A percentile compares a stretch with the other conserved stretches of the same genome.
These are phyloP conservation scores for Micractinium sp. DNA, from an alignment of 139 green algal genomes.

Conservation along the genomic window DNA sequence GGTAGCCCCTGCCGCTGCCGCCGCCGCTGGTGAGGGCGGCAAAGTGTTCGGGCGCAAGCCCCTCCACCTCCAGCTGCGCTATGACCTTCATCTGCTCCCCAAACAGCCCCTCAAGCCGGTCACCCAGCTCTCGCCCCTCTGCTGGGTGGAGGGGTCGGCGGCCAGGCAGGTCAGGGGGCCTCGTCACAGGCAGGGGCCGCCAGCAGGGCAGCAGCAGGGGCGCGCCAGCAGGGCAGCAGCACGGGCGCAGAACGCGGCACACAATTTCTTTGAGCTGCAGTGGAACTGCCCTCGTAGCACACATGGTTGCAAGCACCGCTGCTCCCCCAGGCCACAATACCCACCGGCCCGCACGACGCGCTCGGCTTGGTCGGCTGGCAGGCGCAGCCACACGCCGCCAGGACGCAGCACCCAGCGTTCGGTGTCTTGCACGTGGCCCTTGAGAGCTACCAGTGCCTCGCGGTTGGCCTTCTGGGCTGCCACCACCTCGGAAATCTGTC, in stretches of 20 bases:
- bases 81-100: not conserved
- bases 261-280: not conserved
- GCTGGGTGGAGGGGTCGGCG: not conserved
- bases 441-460: not conserved
- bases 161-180: not conserved
- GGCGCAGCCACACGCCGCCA: not conserved
- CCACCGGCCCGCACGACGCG: not conserved
- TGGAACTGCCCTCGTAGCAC: too few relatives aligned
- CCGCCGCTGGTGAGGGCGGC: too few relatives aligned
- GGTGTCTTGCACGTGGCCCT: not conserved
- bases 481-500: not conserved
- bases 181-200: too few relatives aligned
- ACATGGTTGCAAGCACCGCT: not conserved
- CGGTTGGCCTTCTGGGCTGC: not conserved
- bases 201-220: not conserved
- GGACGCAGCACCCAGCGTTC: not conserved
- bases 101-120: not conserved
- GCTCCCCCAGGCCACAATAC: not conserved
- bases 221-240: too few relatives aligned
- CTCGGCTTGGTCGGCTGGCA: not conserved
- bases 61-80: not conserved
- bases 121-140: not conserved
- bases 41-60: slow-evolving; percentile 6
- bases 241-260: too few relatives aligned
- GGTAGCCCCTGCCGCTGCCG: too few relatives aligned